Evolutionary conservation across 2,329 filamentous ascomycete species (phyloP).

Genomic region (Xylaria sp.): DNA sequence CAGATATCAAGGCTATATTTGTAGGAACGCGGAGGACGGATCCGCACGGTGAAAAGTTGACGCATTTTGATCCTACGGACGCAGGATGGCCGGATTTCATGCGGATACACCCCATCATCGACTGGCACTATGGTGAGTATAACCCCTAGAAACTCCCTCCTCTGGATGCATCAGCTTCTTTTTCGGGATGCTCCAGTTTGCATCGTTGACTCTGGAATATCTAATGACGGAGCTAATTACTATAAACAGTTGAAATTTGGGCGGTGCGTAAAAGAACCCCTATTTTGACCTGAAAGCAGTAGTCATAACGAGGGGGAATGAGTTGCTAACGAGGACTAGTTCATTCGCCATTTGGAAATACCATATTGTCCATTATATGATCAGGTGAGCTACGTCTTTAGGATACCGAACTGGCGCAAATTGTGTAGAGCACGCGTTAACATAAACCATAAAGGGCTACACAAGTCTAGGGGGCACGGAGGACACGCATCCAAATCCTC

Average conservation of each 20-base stretch:
- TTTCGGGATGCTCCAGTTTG: background rate
- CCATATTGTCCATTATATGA: conserved; percentile 92
- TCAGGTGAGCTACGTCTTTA: conserved; percentile 36
- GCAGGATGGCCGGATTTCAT: conserved; percentile 91
- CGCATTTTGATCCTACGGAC: conserved; percentile 88
- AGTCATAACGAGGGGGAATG: conserved; percentile 3
- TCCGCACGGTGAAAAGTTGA: conserved; percentile 83
- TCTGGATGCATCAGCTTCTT: background rate
- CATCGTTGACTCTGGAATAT: background rate
- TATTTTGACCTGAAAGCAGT: background rate
- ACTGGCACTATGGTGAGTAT: conserved; percentile 81
- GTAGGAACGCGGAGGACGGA: conserved; percentile 92
- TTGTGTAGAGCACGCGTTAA: conserved; percentile 17
- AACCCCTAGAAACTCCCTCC: background rate
- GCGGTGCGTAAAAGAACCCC: conserved; percentile 30
- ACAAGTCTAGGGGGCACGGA: conserved; percentile 90
- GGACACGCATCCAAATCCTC: conserved; percentile 91
- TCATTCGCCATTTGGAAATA: conserved; percentile 81
- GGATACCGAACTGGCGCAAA: background rate
- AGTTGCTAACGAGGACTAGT: conserved; percentile 59
- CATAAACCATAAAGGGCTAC: conserved; percentile 67
- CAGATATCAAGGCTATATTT: conserved; percentile 79
- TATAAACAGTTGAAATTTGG: conserved; percentile 38
- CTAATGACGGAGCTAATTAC: conserved; percentile 26
- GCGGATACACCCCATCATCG: conserved; percentile 93